Evolutionary conservation across 163 green algal species (phyloP).

Genomic region (Scenedesmus sp.): DNA sequence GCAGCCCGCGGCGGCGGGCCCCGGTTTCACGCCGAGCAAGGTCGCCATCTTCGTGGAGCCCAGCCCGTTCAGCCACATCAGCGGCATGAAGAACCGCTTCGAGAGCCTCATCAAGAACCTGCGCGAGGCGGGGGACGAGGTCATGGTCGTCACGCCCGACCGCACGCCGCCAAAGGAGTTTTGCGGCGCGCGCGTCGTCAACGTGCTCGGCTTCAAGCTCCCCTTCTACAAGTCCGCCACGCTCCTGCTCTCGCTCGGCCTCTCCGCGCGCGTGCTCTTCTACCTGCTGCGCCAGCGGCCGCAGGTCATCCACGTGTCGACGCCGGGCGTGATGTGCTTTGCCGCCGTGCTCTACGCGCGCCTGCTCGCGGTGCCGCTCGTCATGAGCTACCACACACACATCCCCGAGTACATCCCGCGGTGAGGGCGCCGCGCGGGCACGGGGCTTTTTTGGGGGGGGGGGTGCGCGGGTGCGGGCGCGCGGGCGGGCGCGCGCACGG

Average conservation of each 20-base stretch:
- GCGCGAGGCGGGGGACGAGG: conserved; percentile 78
- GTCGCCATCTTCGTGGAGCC: conserved; percentile 90
- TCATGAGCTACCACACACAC: conserved; percentile 98
- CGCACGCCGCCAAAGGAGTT: conserved; percentile 67
- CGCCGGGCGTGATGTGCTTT: conserved; percentile 86
- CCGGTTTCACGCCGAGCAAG: conserved; percentile 50
- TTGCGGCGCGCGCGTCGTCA: conserved; percentile 74
- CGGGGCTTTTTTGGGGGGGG: no score
- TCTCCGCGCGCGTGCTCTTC: conserved; percentile 69
- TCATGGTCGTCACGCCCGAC: conserved; percentile 85
- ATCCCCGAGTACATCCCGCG: conserved; percentile 96
- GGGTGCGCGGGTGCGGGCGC: no score
- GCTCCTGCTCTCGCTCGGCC: conserved; percentile 80
- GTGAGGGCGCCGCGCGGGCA: no score
- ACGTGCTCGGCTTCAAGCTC: conserved; percentile 75
- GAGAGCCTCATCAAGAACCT: conserved; percentile 86
- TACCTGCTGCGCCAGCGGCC: conserved; percentile 54
- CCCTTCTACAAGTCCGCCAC: conserved; percentile 81
- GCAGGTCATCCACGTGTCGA: conserved; percentile 91
- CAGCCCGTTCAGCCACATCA: conserved; percentile 88
- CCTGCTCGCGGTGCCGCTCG: conserved; percentile 87
- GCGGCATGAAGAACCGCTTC: conserved; percentile 93
- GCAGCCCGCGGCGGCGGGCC: no score
- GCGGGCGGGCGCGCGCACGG: no score
- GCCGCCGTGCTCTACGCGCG: conserved; percentile 89